Conservation (phyloP, 108 stramenopile species). For the Schizochytrium sp. region DNA sequence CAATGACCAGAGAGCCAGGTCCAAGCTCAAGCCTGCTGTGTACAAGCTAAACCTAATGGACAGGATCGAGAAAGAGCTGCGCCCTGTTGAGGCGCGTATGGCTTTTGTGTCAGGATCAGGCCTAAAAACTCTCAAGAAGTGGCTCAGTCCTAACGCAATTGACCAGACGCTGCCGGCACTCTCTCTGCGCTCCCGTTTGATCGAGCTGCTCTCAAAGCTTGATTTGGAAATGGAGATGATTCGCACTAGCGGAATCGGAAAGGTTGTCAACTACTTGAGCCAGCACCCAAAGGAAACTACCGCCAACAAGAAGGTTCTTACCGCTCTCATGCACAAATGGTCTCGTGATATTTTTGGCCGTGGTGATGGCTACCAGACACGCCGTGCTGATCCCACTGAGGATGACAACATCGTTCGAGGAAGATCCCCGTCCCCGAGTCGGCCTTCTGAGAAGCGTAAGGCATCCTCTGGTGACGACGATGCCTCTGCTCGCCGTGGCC, state of each 20-base stretch:
- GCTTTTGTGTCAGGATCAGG: neutral
- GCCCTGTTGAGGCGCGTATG: neutral
- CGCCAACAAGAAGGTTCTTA: constrained; percentile 22
- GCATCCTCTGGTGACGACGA: neutral
- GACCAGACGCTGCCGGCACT: constrained; percentile 24
- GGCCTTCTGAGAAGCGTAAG: neutral
- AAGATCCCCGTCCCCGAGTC: neutral
- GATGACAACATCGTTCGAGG: neutral
- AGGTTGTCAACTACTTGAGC: constrained; percentile 41
- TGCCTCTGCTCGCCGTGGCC: neutral
- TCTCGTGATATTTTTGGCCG: constrained; percentile 2
- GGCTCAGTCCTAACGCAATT: neutral
- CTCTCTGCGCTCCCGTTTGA: neutral
- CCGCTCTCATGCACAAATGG: constrained; percentile 40
- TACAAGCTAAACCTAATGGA: constrained; percentile 20
- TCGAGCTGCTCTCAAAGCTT: constrained; percentile 12
- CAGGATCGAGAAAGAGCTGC: neutral
- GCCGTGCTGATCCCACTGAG: neutral
- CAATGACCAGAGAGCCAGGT: neutral
- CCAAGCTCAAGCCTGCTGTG: constrained; percentile 31
- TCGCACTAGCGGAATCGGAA: neutral
- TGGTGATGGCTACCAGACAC: neutral
- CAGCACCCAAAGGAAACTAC: constrained; percentile 49
- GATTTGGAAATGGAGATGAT: neutral
- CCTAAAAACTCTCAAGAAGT: constrained; percentile 6